phyloP scores from a whole-genome alignment of 139 green algal species.

The Edaphochlamys debaryana region DNA sequence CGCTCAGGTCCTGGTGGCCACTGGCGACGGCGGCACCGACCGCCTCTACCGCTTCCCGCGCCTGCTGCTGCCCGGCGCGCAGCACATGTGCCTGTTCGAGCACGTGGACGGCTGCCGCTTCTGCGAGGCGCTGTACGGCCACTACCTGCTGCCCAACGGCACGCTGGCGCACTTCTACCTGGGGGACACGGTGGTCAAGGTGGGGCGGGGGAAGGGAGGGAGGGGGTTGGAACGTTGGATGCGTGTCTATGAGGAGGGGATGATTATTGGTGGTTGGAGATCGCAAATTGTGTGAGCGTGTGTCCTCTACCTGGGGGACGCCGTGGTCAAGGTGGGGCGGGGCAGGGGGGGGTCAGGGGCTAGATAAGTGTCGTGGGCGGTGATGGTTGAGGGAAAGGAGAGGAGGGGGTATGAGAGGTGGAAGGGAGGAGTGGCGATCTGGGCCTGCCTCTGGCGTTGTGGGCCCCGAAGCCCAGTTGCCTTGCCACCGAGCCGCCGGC shows the following conservation, averaged over 20 bases:
- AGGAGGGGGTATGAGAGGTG: too few relatives aligned
- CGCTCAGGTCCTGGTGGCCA: constrained; percentile 39
- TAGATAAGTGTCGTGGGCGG: background rate
- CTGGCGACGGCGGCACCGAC: constrained; percentile 57
- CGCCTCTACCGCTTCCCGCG: constrained; percentile 52
- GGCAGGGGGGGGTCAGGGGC: too few relatives aligned
- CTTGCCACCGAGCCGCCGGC: too few relatives aligned
- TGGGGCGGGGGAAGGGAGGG: background rate
- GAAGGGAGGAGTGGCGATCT: too few relatives aligned
- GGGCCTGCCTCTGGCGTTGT: too few relatives aligned
- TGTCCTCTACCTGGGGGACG: too few relatives aligned
- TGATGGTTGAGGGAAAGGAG: background rate
- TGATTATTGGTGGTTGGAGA: too few relatives aligned
- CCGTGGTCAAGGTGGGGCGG: background rate
- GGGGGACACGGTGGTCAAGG: constrained; percentile 57
- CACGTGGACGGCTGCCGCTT: constrained; percentile 56
- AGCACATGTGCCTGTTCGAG: constrained; percentile 59
- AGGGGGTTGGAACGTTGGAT: background rate
- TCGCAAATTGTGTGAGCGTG: too few relatives aligned
- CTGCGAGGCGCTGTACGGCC: constrained; percentile 56
- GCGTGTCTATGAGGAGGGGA: too few relatives aligned
- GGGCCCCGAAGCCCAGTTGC: too few relatives aligned
- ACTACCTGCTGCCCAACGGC: constrained; percentile 62
- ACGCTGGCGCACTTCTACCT: constrained; percentile 60
- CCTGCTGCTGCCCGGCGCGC: constrained; percentile 21